phyloP scores from a whole-genome alignment of 163 green algal genomes.

The Chloromonas sp. region DNA sequence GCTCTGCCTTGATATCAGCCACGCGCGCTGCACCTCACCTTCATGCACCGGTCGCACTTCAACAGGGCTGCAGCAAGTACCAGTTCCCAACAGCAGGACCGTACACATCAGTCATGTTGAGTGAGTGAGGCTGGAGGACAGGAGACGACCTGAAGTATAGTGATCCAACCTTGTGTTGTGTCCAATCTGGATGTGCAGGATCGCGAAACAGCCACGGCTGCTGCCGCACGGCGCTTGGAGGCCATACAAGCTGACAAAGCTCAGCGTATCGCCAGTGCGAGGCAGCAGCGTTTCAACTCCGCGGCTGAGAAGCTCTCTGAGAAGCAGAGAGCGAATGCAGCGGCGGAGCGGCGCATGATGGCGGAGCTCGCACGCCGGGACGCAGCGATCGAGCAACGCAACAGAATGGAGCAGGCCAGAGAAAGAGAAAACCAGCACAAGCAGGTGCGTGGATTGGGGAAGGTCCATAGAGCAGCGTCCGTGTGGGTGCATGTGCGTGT shows the following conservation, averaged over 20 bases:
- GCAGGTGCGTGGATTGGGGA: too few species aligned
- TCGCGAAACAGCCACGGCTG: not conserved
- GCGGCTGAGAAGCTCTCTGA: not conserved
- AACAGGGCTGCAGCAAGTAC: not conserved
- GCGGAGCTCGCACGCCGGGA: not conserved
- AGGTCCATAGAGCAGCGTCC: too few species aligned
- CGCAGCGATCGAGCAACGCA: not conserved
- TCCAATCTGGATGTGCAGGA: not conserved
- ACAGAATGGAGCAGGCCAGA: not conserved
- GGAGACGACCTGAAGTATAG: too few species aligned
- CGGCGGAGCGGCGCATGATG: not conserved
- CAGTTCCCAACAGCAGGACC: not conserved
- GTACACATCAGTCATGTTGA: not conserved
- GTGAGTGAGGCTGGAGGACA: too few species aligned
- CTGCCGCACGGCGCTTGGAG: not conserved
- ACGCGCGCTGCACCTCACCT: not conserved
- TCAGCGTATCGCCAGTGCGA: not conserved
- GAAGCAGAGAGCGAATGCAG: not conserved
- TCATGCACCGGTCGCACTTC: not conserved
- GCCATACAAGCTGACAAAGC: not conserved
- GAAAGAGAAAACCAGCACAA: too few species aligned
- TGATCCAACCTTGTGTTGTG: too few species aligned
- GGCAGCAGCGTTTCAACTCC: not conserved
- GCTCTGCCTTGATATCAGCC: not conserved
- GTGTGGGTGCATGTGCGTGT: too few species aligned